A percentile compares a stretch with the other conserved stretches of the same genome.
These are phyloP conservation scores for Chaetomiaceae sp. DNA, from an alignment of 2,329 filamentous ascomycete species.

Conservation along the genomic window DNA sequence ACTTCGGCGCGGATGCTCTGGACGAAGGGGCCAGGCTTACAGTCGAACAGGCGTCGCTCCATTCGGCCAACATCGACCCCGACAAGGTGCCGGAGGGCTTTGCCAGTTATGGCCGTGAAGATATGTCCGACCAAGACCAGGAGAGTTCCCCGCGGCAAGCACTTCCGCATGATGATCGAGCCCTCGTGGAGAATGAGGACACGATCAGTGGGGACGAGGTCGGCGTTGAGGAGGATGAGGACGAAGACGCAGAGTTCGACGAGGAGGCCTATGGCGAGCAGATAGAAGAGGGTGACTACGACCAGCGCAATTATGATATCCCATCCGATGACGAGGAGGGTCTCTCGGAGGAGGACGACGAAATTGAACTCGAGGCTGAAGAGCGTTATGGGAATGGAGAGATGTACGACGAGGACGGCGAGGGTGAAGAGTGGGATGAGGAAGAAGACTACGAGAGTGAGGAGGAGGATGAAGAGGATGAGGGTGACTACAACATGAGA, in stretches of 20 bases:
- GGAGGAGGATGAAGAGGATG: constrained; percentile 28
- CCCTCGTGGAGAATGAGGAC: constrained; percentile 9
- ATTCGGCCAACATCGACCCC: constrained; percentile 10
- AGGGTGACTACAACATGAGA: constrained; percentile 28
- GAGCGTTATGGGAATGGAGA: constrained; percentile 23
- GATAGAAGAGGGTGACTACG: constrained; percentile 28
- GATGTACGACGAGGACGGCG: constrained; percentile 22
- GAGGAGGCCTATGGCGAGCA: constrained; percentile 20
- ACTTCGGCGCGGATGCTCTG: constrained; percentile 25
- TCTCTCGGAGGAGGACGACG: constrained; percentile 23
- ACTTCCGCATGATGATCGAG: background rate
- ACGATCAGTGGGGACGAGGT: constrained; percentile 6
- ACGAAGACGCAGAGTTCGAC: constrained; percentile 19
- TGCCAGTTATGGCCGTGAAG: constrained; percentile 21
- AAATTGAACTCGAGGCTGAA: constrained; percentile 20
- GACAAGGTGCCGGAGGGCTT: constrained; percentile 25
- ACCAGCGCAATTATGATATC: constrained; percentile 26
- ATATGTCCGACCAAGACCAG: background rate
- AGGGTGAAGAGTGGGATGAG: constrained; percentile 23
- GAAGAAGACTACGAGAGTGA: constrained; percentile 29
- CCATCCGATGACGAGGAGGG: constrained; percentile 27
- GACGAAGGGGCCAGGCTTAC: constrained; percentile 17
- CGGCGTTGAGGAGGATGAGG: constrained; percentile 19
- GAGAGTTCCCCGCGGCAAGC: background rate
- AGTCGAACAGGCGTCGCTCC: constrained; percentile 13